A percentile compares a stretch with the other conserved stretches of the same genome.
Evolutionary conservation across 768 basidiomycete genomes (phyloP).

Genomic region (Cystofilobasidium ferigula): DNA sequence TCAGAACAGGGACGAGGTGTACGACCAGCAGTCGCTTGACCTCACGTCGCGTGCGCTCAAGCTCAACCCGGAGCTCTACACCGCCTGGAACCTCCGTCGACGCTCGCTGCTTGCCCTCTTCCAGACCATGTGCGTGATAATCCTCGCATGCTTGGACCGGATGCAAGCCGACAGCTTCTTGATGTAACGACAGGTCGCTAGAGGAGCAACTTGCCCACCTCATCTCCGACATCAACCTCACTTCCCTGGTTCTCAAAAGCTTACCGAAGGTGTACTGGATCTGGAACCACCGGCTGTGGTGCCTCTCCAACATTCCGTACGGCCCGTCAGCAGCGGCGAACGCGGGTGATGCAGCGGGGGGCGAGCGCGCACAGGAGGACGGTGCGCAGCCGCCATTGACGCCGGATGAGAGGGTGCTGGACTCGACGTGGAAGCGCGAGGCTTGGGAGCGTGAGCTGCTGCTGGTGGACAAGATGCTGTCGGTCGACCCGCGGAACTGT

Average conservation of each 20-base stretch:
- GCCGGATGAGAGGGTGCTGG: background rate
- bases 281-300: conserved; percentile 97
- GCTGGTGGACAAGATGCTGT: conserved; percentile 84
- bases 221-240: conserved; percentile 63
- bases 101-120: conserved; percentile 54
- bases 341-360: too few relatives aligned
- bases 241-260: conserved; percentile 63
- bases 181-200: background rate
- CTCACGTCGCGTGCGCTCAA: conserved; percentile 65
- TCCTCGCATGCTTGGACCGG: conserved; percentile 44
- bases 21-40: conserved; percentile 61
- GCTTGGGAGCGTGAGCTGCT: conserved; percentile 78
- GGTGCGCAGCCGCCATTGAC: conserved; percentile 31
- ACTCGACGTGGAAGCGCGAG: conserved; percentile 57
- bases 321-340: conserved; percentile 43
- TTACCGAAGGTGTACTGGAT: conserved; percentile 97
- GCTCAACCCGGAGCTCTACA: conserved; percentile 89
- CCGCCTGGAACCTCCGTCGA: conserved; percentile 88
- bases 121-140: conserved; percentile 17
- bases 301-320: conserved; percentile 70
- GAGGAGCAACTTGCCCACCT: conserved; percentile 51
- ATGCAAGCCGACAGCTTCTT: background rate
- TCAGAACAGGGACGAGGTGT: conserved; percentile 61
- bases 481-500: conserved; percentile 89
- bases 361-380: conserved; percentile 31